Base-by-base conservation (phyloP, 2,329 filamentous ascomycete species). In the Trichoderma sp. region DNA sequence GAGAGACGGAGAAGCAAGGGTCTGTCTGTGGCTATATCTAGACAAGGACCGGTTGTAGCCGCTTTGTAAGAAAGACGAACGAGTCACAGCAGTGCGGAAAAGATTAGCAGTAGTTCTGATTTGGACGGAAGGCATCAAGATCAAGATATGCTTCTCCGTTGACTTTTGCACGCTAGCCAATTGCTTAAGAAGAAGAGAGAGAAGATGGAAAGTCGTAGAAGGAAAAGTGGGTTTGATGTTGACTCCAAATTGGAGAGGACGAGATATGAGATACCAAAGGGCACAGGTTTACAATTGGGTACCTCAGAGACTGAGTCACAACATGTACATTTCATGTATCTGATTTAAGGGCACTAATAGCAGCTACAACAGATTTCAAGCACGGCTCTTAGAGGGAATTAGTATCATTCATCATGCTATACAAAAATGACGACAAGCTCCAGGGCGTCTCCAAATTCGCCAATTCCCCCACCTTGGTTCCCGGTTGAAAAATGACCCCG, bases 331-430 rank as follows among this genome's bases (percentile, higher is more conserved):
- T 6, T 21, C 60, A 35, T 21, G 60, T 35, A 63, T 21, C n/a
- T 33, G 11, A 2, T 63, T 8, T 8, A 9, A 35, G 31, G 60
- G 60, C 60, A 35, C 31, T 63, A 14, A 63, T 63, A 63, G 60
- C 31, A 21, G 18, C 33, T 65, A 65, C 62, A n/a, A 24, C 2
- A 6, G 14, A 65, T 24, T 14, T 4, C 33, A 65, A 24, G 62
- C 31, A 65, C 8, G 3, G 1, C 8, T n/a, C 63, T 6, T 14
- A 66, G 63, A 29, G 33, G 8, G 21, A 45, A n/a, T 53, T 50
- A 67, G 64, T 29, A 62, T n/a, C 21, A 65, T 73, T 65, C 59
- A 73, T 56, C 71, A 65, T 73, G 35, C 38, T 45, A 4, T 21
- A 56, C 5, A 16, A 6, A 41, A 65, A 73, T 73, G 60, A 65